Base-by-base conservation (phyloP, 352 stramenopile genomes). In the Globisporangium nagaii region DNA sequence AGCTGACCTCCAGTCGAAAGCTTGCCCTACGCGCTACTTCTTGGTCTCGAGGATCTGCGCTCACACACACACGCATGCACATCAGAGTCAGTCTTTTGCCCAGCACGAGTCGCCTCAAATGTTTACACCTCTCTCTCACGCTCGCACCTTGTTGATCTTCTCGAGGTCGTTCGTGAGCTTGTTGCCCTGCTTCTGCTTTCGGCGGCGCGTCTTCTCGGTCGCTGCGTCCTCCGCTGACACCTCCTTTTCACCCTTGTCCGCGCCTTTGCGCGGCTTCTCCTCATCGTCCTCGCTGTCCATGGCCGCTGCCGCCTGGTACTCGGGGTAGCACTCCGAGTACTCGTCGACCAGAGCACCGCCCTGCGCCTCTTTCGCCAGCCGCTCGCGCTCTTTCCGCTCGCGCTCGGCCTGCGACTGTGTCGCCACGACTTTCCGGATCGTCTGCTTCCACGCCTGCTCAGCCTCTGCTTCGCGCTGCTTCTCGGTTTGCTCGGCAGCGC, bases 101-200 rank as follows among this genome's bases (percentile, higher is more conserved):
- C 44, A 44, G 2, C 7, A 22, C 32, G 41, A 35, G n/a, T 43
- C n/a, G n/a, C n/a, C n/a, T n/a, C n/a, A n/a, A n/a, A n/a, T n/a
- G n/a, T n/a, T n/a, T n/a, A n/a, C n/a, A n/a, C n/a, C n/a, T n/a
- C n/a, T n/a, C n/a, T n/a, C n/a, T n/a, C n/a, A n/a, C n/a, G n/a
- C n/a, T n/a, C n/a, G 19, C 58, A 89, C 75, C 74, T 88, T 78
- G 55, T 73, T 85, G 55, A 90, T 84, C 69, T 88, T 88, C 47
- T 83, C 71, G 12, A 90, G 67, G 25, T 88, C 79, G 51, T 71
- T 86, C 34, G 75, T 61, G 11, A 90, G 60, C 53, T 84, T 88
- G 64, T 76, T 86, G 58, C 62, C 71, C 30, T 82, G 71, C 47
- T 86, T 87, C 51, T 88, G 71, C 53, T 86, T 75, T 53, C 84